Evolutionary conservation across 1,139 yeast species (phyloP).

Genomic region (Pichia sp.): DNA sequence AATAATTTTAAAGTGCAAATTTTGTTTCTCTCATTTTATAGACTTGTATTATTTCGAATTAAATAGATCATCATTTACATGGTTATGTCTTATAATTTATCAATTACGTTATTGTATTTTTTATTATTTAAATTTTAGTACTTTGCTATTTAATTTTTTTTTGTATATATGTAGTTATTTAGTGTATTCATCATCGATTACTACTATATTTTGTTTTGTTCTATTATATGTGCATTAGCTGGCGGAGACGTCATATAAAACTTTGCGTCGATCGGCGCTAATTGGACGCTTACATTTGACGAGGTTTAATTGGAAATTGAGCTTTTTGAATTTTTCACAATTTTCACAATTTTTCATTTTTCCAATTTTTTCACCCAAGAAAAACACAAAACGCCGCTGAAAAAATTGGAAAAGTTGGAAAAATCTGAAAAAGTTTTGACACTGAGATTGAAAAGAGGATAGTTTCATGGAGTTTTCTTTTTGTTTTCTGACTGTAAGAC

Average conservation of each 20-base stretch:
- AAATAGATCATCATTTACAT: neutral
- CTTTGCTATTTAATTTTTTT: too few relatives aligned
- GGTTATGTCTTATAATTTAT: neutral
- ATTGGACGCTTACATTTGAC: neutral
- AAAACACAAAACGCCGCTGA: neutral
- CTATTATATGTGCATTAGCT: too few relatives aligned
- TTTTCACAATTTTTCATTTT: neutral
- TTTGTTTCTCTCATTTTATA: neutral
- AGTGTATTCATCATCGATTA: too few relatives aligned
- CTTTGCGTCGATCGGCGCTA: neutral
- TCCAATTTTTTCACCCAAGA: neutral
- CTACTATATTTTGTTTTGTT: too few relatives aligned
- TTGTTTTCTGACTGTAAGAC: neutral
- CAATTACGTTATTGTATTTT: neutral
- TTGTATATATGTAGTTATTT: too few relatives aligned
- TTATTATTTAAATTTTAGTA: too few relatives aligned
- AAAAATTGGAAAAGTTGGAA: neutral
- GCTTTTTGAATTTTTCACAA: neutral
- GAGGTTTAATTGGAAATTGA: neutral
- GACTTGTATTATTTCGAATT: neutral
- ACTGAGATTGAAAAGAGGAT: neutral
- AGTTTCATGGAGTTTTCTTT: neutral
- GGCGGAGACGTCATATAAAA: too few relatives aligned
- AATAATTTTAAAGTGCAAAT: too few relatives aligned
- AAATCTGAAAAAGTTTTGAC: neutral